Evolutionary conservation across 2,329 filamentous ascomycete species (phyloP).

Genomic region (Pseudogymnoascus sp.): DNA sequence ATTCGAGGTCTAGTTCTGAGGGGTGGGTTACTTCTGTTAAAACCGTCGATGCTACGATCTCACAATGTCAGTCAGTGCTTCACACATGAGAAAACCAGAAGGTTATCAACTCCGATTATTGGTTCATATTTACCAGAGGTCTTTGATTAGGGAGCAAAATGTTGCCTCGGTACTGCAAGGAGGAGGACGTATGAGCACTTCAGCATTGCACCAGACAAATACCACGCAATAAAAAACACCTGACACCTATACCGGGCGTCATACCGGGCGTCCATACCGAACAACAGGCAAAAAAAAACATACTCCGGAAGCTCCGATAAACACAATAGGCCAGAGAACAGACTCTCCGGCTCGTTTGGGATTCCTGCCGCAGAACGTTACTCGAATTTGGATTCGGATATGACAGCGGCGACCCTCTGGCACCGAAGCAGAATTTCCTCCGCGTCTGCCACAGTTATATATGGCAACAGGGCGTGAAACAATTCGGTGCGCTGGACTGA

Average conservation of each 20-base stretch:
- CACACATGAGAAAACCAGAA: background rate
- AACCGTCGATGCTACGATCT: background rate
- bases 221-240: background rate
- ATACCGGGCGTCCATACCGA: background rate
- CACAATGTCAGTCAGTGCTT: background rate
- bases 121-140: background rate
- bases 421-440: background rate
- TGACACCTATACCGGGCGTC: no score
- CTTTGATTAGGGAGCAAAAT: background rate
- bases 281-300: background rate
- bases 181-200: background rate
- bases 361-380: background rate
- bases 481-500: background rate
- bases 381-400: background rate
- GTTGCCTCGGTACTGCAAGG: background rate
- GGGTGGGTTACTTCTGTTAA: background rate
- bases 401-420: background rate
- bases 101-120: background rate
- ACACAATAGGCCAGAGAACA: background rate
- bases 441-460: background rate
- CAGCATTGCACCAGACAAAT: background rate
- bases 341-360: background rate
- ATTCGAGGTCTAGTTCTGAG: background rate
- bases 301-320: background rate
- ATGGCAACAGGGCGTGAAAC: background rate